Evolutionary conservation across 2,329 filamentous ascomycete species (phyloP).

Genomic region (Chaetomiaceae sp.): DNA sequence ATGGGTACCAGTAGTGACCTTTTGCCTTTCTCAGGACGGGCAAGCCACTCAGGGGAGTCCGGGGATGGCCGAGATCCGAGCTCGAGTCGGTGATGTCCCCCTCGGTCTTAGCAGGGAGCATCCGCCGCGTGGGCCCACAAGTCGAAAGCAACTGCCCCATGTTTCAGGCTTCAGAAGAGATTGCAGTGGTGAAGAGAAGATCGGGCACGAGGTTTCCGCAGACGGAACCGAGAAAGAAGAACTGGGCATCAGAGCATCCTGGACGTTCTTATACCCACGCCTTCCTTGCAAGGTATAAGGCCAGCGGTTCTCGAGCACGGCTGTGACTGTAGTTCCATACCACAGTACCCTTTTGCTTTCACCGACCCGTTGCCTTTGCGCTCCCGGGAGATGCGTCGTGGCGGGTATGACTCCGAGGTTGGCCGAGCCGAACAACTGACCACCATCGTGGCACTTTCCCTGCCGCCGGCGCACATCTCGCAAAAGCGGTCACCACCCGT

Average conservation of each 20-base stretch:
- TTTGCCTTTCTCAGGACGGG: conserved; percentile 16
- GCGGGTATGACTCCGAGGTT: conserved; percentile 5
- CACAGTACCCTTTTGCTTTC: neutral
- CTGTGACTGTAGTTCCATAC: neutral
- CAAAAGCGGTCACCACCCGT: conserved; percentile 3
- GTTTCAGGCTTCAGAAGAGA: neutral
- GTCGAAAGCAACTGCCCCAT: conserved; percentile 17
- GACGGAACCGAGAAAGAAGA: neutral
- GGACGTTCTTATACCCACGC: too few species aligned
- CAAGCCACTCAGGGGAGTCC: neutral
- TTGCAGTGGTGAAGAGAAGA: too few species aligned
- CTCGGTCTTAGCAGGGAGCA: conserved; percentile 1
- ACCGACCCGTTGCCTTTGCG: neutral
- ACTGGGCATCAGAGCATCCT: too few species aligned
- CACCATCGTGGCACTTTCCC: neutral
- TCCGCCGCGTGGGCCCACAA: neutral
- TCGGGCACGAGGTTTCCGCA: too few species aligned
- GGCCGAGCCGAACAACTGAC: neutral
- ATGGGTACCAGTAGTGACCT: conserved; percentile 23
- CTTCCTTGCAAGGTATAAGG: too few species aligned
- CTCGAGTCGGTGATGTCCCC: conserved; percentile 12
- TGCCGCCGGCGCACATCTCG: neutral
- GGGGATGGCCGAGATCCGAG: conserved; percentile 1
- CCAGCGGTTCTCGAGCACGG: too few species aligned
- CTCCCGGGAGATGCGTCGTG: neutral